phyloP scores from a whole-genome alignment of 2,329 filamentous ascomycete genomes.

The Hymenoscyphus albidus region DNA sequence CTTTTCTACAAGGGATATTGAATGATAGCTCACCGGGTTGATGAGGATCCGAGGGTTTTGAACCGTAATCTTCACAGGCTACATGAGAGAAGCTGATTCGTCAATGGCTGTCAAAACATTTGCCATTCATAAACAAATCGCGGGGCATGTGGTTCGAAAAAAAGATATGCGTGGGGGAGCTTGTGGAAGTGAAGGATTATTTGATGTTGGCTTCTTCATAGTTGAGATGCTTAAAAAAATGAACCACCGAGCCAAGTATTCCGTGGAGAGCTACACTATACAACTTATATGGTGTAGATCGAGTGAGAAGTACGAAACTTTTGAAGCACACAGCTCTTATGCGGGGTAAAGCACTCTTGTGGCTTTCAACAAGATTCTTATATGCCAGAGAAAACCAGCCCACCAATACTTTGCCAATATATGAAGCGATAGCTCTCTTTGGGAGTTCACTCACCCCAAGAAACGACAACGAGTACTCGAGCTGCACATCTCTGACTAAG shows the following conservation, averaged over 20 bases:
- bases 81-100: not conserved
- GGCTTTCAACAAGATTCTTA: too few species aligned
- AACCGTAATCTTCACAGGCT: not conserved
- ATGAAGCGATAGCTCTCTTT: too few species aligned
- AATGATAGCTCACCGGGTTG: not conserved
- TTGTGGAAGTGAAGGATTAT: not conserved
- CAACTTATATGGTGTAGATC: too few species aligned
- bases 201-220: not conserved
- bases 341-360: too few species aligned
- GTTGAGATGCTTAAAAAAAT: not conserved
- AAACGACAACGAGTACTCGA: too few species aligned
- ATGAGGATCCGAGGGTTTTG: not conserved
- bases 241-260: not conserved
- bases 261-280: too few species aligned
- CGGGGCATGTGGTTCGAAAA: not conserved
- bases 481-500: too few species aligned
- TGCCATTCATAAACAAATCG: not conserved
- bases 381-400: too few species aligned
- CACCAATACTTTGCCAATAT: too few species aligned
- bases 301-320: too few species aligned
- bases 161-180: not conserved
- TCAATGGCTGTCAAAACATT: not conserved
- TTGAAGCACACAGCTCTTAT: too few species aligned
- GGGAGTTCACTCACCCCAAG: too few species aligned
- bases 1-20: not conserved